These are phyloP conservation scores for Cercospora nicotianae DNA, from an alignment of 2,329 filamentous ascomycete genomes.

Conservation along the genomic window DNA sequence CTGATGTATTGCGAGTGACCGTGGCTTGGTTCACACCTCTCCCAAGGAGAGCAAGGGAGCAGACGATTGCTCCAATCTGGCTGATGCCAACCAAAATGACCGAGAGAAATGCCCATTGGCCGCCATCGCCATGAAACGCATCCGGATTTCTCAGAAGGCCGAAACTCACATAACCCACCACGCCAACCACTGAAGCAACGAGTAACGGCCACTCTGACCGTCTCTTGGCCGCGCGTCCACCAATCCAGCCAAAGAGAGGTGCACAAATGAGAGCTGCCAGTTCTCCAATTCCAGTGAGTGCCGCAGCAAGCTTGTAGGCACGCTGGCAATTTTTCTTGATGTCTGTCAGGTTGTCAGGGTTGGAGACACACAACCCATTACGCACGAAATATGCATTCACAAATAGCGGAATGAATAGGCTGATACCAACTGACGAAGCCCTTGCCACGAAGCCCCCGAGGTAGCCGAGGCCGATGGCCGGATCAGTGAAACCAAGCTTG, in stretches of 20 bases:
- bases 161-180: constrained; percentile 75
- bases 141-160: constrained; percentile 77
- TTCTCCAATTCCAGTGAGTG: constrained; percentile 86
- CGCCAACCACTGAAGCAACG: constrained; percentile 68
- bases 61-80: constrained; percentile 95
- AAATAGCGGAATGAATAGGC: constrained; percentile 88
- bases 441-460: constrained; percentile 92
- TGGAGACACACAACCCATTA: constrained; percentile 71
- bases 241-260: constrained; percentile 82
- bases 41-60: constrained; percentile 84
- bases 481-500: constrained; percentile 68
- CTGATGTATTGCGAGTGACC: constrained; percentile 15
- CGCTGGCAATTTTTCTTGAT: constrained; percentile 81
- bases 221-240: constrained; percentile 60
- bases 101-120: constrained; percentile 58
- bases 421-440: constrained; percentile 92
- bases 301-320: constrained; percentile 84
- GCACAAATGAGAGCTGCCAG: constrained; percentile 80
- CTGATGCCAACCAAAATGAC: constrained; percentile 82
- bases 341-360: constrained; percentile 51
- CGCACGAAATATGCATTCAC: constrained; percentile 87
- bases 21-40: constrained; percentile 64
- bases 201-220: constrained; percentile 68
- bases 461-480: constrained; percentile 81
- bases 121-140: constrained; percentile 63